Evolutionary conservation across 495 filamentous ascomycete species (phyloP), one percentile per base, ranked within the genome.

Genomic region (Glarea lozoyensis): DNA sequence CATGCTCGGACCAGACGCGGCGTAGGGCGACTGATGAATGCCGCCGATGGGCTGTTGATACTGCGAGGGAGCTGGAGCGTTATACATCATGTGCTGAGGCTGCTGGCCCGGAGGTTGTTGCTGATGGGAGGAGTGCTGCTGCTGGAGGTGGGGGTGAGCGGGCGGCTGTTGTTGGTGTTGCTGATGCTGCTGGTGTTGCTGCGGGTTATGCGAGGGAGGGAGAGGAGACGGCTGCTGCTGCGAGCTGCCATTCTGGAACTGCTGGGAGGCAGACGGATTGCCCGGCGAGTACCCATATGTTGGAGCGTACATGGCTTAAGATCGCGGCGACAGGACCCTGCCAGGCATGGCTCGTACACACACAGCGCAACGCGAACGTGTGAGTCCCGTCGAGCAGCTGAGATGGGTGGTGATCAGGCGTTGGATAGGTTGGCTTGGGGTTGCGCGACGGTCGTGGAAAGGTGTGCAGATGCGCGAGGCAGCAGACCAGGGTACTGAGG

Each of bases 21-120:
- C 54, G 25, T 57, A 53, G 13, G 46, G 50, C 25, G 48, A 48
- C 25, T 44, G 41, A 22, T 45, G 41, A 31, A 25, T 35, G n/a
- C 30, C 35, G 4, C 17, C 41, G 31, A 12, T 31, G 22, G 7
- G n/a, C 25, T 29, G 25, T 7, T 20, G 41, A 38, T 42, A 48
- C 27, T 52, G 49, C 40, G 53, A 46, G 25, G 54, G 54, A n/a
- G n/a, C n/a, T n/a, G n/a, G n/a, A n/a, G n/a, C n/a, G 16, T 53
- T 57, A 36, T 48, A 57, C 54, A 57, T 57, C 46, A 57, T 43
- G 35, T 56, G 53, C 53, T 56, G 53, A 49, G 49, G 53, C 35
- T 47, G 46, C 22, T 46, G 46, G 9, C 27, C 37, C 4, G 37
- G 37, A 45, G 33, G 25, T n/a, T 29, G 25, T 25, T 50, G 46